Evolutionary conservation across 805 yeast species (phyloP), one percentile per base, ranked within the genome.

Genomic region (Maudiozyma bulderi): DNA sequence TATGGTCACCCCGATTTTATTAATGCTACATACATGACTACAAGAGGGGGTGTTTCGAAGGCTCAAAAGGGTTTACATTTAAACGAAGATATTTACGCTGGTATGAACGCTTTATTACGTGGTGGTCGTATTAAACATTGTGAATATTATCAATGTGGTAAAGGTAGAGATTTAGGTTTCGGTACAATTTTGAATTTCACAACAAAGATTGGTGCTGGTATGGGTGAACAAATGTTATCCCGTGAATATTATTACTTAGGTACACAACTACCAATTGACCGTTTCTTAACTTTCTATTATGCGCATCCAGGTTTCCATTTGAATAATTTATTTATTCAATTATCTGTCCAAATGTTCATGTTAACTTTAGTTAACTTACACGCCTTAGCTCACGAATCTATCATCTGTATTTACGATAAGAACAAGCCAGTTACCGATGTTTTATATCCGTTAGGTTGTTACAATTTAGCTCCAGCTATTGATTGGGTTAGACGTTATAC

Each of bases 1-100:
- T 85, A 85, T 70, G 95, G 95, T 66, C 93, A 85, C 69, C 95
- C 95, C 47, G 95, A 85, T 76, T 85, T 85, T 70, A 68, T 85
- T 60, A 84, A 85, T 60, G 76, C 82, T 44, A 74, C 81, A 46
- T 85, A 73, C 61, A 85, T 85, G 91, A 81, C 81, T 42, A 85
- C 95, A 10, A 78, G 95, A 74, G 91, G 95, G 68, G 95, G 95
- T 71, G 81, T 85, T 47, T 84, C 93, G 10, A 85, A 85, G 63
- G 91, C 93, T 50, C 95, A 85, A 68, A 84, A 83, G 67, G 93
- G 93, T 54, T 73, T 85, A 58, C 93, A 85, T 70, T 75, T 85
- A 69, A 85, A 85, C 69, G 95, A 85, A 73, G 95, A 85, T 78
- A 84, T 85, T 58, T 85, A 84, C 60, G 93, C 93, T 56, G 95